Conservation (phyloP, 2,329 filamentous ascomycete species). For the Moelleriella libera region DNA sequence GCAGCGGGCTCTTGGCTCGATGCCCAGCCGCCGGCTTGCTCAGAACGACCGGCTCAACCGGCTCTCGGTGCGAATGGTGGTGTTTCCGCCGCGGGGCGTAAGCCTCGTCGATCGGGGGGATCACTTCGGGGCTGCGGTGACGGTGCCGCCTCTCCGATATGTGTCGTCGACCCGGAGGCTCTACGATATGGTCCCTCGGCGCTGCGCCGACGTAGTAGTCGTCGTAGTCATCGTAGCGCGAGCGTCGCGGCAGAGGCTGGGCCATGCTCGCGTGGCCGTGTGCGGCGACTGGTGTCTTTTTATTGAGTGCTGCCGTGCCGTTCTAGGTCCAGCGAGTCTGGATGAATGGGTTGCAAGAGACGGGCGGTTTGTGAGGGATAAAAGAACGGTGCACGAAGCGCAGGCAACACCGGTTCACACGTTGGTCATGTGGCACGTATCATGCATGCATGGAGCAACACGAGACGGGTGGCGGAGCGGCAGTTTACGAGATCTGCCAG, state of each 20-base stretch:
- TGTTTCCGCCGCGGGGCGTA: constrained; percentile 5
- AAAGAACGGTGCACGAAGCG: too few species aligned
- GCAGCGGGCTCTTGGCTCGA: constrained; percentile 6
- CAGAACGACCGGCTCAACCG: constrained; percentile 1
- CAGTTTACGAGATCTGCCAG: too few species aligned
- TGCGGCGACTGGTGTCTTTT: too few species aligned
- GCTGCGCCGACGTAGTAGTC: constrained; percentile 7
- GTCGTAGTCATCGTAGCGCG: constrained; percentile 13
- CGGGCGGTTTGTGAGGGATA: too few species aligned
- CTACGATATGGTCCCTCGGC: neutral
- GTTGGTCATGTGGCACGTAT: too few species aligned
- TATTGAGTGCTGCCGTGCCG: too few species aligned
- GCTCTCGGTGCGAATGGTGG: constrained; percentile 3
- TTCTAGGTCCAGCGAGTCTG: too few species aligned
- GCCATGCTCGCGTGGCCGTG: too few species aligned
- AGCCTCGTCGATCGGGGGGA: constrained; percentile 2
- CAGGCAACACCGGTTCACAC: too few species aligned
- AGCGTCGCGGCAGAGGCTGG: constrained; percentile 8
- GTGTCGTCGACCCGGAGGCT: constrained; percentile 8
- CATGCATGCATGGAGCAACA: too few species aligned
- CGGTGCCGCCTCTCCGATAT: constrained; percentile 10
- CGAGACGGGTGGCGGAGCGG: too few species aligned
- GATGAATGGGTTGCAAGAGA: neutral
- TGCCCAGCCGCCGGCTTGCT: constrained; percentile 1
- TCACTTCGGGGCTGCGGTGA: constrained; percentile 6